A percentile compares a stretch with the other conserved stretches of the same genome.
phyloP scores from a whole-genome alignment of 1,284 basidiomycete genomes.

The Psilocybe mexicana region DNA sequence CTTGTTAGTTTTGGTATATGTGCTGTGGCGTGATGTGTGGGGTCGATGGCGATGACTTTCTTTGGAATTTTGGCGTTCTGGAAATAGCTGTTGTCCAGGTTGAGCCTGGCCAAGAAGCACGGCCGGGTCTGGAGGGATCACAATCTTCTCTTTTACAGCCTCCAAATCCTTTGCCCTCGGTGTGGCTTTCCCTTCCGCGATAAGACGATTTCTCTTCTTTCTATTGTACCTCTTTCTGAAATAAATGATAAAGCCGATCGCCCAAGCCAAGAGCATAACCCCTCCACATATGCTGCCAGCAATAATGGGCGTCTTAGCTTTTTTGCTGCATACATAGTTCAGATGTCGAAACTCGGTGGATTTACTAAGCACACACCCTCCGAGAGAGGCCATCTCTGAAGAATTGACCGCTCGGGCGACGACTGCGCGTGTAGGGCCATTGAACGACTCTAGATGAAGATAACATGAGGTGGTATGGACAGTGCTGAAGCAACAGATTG shows the following conservation, averaged over 20 bases:
- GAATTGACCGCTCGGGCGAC: slow-evolving; percentile 22
- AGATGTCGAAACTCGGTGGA: not conserved
- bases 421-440: slow-evolving; percentile 9
- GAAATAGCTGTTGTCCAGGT: slow-evolving; percentile 45
- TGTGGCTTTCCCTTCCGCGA: slow-evolving; percentile 35
- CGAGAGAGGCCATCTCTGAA: slow-evolving; percentile 27
- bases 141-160: slow-evolving; percentile 42
- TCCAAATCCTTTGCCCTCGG: slow-evolving; percentile 31
- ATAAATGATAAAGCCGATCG: slow-evolving; percentile 47
- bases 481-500: not conserved
- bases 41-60: slow-evolving; percentile 21
- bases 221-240: slow-evolving; percentile 43
- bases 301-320: slow-evolving; percentile 61
- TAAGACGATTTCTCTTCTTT: slow-evolving; percentile 39
- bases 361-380: slow-evolving; percentile 23
- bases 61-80: slow-evolving; percentile 25
- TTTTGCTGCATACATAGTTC: slow-evolving; percentile 38
- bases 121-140: slow-evolving; percentile 70
- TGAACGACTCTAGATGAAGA: slow-evolving; percentile 1
- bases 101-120: slow-evolving; percentile 49
- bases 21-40: slow-evolving; percentile 14
- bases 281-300: slow-evolving; percentile 62
- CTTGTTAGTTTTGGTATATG: slow-evolving; percentile 11
- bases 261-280: slow-evolving; percentile 53
- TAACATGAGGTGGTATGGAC: not conserved